phyloP scores from a whole-genome alignment of 1,139 yeast genomes.

The Hemisphaericaspora xylofermentans region DNA sequence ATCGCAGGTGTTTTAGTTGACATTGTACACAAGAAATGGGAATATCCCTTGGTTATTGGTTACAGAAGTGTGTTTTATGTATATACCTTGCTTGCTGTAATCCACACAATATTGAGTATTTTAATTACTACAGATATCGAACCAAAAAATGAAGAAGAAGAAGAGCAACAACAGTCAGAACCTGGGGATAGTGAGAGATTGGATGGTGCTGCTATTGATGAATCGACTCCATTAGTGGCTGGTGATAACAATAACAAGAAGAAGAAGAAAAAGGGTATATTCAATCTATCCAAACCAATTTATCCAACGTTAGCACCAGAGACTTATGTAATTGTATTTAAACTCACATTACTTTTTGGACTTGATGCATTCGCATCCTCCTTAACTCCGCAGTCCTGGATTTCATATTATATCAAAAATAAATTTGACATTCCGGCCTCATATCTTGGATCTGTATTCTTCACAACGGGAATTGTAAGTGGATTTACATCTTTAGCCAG shows the following conservation, averaged over 20 bases:
- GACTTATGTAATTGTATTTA: constrained; percentile 25
- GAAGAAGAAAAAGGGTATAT: constrained; percentile 1
- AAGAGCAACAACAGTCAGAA: constrained; percentile 4
- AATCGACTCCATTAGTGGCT: constrained; percentile 15
- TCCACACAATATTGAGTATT: constrained; percentile 20
- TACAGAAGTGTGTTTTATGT: constrained; percentile 30
- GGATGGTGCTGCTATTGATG: constrained; percentile 3
- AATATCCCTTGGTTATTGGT: constrained; percentile 23
- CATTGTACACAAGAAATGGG: constrained; percentile 17
- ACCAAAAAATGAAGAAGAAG: constrained; percentile 2
- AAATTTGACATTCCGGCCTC: constrained; percentile 35
- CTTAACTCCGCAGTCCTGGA: constrained; percentile 45
- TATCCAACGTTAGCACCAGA: constrained; percentile 23
- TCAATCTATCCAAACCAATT: constrained; percentile 12
- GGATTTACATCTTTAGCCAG: constrained; percentile 43
- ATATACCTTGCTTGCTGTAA: constrained; percentile 22
- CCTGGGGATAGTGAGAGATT: neutral
- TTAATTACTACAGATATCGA: constrained; percentile 23
- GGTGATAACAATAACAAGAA: too few species aligned
- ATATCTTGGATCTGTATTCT: constrained; percentile 39
- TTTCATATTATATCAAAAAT: constrained; percentile 38
- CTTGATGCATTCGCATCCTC: constrained; percentile 47
- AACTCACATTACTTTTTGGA: constrained; percentile 38
- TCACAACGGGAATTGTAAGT: constrained; percentile 37
- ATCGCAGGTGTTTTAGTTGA: constrained; percentile 31